A percentile compares a stretch with the other conserved stretches of the same genome.
These are phyloP conservation scores for Xylariaceae sp. DNA, from an alignment of 2,329 filamentous ascomycete species.

Conservation along the genomic window DNA sequence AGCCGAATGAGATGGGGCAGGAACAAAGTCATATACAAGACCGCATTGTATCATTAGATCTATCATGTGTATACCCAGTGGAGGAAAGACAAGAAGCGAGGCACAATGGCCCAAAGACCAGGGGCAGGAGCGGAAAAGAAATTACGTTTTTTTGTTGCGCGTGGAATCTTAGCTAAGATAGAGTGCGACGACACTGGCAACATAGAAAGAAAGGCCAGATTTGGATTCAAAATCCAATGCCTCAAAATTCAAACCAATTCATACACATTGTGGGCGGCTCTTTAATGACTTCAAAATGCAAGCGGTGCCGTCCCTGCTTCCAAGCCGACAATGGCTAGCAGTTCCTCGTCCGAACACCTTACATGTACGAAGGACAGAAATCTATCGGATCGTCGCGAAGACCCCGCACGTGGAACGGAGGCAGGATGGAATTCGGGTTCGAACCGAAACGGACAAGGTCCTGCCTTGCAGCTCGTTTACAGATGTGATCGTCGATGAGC, in stretches of 20 bases:
- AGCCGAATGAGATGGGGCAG: background rate
- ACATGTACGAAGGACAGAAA: too few species aligned
- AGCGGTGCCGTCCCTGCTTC: too few species aligned
- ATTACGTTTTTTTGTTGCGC: conserved; percentile 25
- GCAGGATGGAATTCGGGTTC: background rate
- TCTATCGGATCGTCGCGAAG: too few species aligned
- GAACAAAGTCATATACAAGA: conserved; percentile 5
- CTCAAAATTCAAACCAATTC: too few species aligned
- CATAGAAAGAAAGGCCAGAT: conserved; percentile 1
- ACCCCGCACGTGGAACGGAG: too few species aligned
- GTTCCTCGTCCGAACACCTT: too few species aligned
- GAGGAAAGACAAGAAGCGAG: conserved; percentile 3
- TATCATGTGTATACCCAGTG: conserved; percentile 12
- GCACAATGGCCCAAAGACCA: too few species aligned
- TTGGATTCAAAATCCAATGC: too few species aligned
- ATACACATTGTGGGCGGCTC: too few species aligned
- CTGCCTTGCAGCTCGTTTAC: background rate
- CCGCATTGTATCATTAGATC: conserved; percentile 16
- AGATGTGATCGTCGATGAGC: too few species aligned
- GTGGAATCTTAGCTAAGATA: conserved; percentile 28
- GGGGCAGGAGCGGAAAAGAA: conserved; percentile 1
- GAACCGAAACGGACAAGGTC: background rate
- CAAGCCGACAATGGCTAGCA: too few species aligned
- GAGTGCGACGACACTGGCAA: conserved; percentile 6
- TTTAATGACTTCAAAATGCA: too few species aligned